Base-by-base conservation (phyloP, 2,329 filamentous ascomycete genomes). In the Penicillium janthinellum region DNA sequence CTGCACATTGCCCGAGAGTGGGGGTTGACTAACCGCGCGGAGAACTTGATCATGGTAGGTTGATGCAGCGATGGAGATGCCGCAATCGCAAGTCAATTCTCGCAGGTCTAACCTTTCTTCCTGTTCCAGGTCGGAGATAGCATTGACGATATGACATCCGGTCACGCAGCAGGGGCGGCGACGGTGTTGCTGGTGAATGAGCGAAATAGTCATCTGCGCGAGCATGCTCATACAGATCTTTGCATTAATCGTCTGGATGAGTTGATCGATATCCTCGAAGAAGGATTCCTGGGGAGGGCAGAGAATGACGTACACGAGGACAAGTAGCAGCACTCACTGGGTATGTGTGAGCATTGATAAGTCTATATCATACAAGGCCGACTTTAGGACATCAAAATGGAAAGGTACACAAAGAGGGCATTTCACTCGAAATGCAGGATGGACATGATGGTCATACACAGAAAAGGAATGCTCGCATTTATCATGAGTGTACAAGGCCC, bases 131-230 rank as follows among this genome's bases (percentile, higher is more conserved):
- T 82, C 22, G 90, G 90, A 4, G 90, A 94, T 72, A 92, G 89
- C 15, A 86, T 96, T 57, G 95, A 98, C 74, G 95, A 99, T 73
- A 96, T 98, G 86, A 90, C 89, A 7, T 92, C 94, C 0, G 94
- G 95, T 0, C 85, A 89, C 60, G 83, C 82, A 54, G 94, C 94
- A 0, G 94, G 94, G 0, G 91, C 93, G 1, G 90, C 92, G 37
- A 98, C 95, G 0, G 92, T 98, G n/a, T 73, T 98, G 72, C 80
- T 99, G 47, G 83, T 89, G 15, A 96, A 96, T 70, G 86, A 91
- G n/a, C 88, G 84, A n/a, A 96, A 96, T 72, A 76, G 75, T 57
- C 83, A 89, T 64, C 73, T 96, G 59, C 85, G 82, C 7, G 81
- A 85, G 25, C 90, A 96, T 71, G 84, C 87, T 64, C 86, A 92